Evolutionary conservation across 768 basidiomycete species (phyloP).

Genomic region (Lentinula boryana): DNA sequence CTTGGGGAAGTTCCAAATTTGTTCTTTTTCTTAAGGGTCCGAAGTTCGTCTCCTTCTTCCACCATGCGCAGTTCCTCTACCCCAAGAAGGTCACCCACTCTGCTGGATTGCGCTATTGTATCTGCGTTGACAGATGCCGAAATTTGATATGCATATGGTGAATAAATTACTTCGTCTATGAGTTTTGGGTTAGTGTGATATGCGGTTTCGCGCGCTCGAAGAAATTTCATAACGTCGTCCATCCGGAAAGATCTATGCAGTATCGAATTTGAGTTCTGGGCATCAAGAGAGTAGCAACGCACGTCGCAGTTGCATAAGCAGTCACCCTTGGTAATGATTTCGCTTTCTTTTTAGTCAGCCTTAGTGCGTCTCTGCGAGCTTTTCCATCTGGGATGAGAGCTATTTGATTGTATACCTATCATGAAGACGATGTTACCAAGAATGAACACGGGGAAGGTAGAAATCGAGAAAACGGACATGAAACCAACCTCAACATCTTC

Average conservation of each 20-base stretch:
- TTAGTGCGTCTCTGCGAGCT: conserved; percentile 84
- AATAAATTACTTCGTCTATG: conserved; percentile 93
- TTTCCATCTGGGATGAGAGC: conserved; percentile 92
- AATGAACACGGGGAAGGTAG: background rate
- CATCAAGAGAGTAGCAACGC: conserved; percentile 13
- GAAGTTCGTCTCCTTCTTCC: conserved; percentile 22
- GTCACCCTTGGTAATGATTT: conserved; percentile 91
- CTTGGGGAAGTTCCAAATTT: conserved; percentile 62
- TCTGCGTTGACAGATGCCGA: conserved; percentile 16
- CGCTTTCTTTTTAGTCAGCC: conserved; percentile 90
- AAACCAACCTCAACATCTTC: conserved; percentile 55
- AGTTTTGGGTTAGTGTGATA: conserved; percentile 84
- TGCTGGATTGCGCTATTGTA: conserved; percentile 16
- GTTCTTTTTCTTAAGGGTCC: conserved; percentile 47
- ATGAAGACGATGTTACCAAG: background rate
- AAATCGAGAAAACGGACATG: background rate
- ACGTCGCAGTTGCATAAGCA: conserved; percentile 93
- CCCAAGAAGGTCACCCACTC: conserved; percentile 66
- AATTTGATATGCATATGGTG: conserved; percentile 80
- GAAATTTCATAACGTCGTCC: conserved; percentile 82
- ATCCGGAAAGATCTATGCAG: conserved; percentile 77
- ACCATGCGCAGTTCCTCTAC: conserved; percentile 57
- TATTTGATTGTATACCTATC: conserved; percentile 88
- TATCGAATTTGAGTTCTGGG: background rate
- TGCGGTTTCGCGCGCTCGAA: conserved; percentile 73